Percentiles rank a stretch among this genome's conserved stretches.
Conservation (phyloP, 139 green algal species). For the Micromonas commoda region DNA sequence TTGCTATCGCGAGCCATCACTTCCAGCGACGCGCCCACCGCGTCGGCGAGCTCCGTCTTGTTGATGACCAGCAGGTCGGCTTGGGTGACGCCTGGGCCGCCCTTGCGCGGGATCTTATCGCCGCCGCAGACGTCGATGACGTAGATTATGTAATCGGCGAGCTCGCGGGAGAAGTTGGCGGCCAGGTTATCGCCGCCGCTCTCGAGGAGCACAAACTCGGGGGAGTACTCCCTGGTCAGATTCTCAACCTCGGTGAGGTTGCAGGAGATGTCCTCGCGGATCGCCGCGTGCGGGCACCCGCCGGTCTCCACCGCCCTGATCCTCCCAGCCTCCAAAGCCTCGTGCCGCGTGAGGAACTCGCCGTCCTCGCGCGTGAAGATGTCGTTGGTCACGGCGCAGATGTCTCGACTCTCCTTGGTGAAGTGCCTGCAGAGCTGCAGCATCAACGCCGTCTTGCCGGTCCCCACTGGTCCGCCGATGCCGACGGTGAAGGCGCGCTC, state of each 20-base stretch:
- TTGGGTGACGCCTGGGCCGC: constrained; percentile 48
- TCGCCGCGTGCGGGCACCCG: constrained; percentile 48
- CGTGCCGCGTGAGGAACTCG: constrained; percentile 43
- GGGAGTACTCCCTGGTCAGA: constrained; percentile 35
- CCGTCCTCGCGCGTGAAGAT: constrained; percentile 52
- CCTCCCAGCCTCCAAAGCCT: constrained; percentile 37
- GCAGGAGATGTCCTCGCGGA: constrained; percentile 47
- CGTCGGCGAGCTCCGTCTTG: constrained; percentile 46
- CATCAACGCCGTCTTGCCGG: constrained; percentile 46
- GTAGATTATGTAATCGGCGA: constrained; percentile 52
- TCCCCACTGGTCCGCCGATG: constrained; percentile 45
- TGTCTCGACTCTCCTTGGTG: constrained; percentile 28
- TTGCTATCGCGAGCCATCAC: constrained; percentile 42
- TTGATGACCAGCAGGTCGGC: constrained; percentile 50
- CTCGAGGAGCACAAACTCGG: constrained; percentile 42
- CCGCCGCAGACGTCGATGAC: constrained; percentile 49
- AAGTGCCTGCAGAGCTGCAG: constrained; percentile 42
- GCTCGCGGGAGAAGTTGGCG: constrained; percentile 47
- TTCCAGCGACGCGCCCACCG: constrained; percentile 41
- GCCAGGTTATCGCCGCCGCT: constrained; percentile 47
- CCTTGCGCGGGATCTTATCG: constrained; percentile 51
- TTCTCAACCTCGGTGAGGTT: constrained; percentile 45
- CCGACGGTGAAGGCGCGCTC: constrained; percentile 45
- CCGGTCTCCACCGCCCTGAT: constrained; percentile 49
- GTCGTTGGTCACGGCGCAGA: constrained; percentile 44